Base-by-base conservation (phyloP, 192 early-diverging fungal genomes). In the Entomortierella beljakovae region DNA sequence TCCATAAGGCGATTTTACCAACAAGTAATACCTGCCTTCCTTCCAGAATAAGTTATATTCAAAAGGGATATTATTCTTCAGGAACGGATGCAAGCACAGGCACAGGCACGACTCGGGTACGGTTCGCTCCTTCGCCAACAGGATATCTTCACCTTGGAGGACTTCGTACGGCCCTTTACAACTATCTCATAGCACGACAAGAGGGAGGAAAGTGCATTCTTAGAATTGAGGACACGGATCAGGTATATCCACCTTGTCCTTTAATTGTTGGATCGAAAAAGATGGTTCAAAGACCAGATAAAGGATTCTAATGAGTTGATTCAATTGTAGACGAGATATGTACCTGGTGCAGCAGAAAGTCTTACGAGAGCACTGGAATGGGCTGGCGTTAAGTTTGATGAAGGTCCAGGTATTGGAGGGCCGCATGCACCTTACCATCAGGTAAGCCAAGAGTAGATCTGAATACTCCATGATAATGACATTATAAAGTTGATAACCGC, bases 211-310 rank as follows among this genome's bases (percentile, higher is more conserved):
- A 72, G 25, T 96, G 96, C 82, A 83, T 97, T 55, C 72, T 98
- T 60, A 88, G 97, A 64, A 95, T 98, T 61, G 97, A 98, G 68
- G 97, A 98, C 79, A 98, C 97, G 1, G 97, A 98, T 81, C 84
- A 84, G 68, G 90, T 91, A 79, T 34, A 23, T 13, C 11, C 23
- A 1, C 25, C n/a, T 49, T 43, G 22, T 29, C 48, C 57, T 62
- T 26, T 22, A 5, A n/a, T n/a, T n/a, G n/a, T n/a, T n/a, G n/a
- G n/a, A n/a, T n/a, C n/a, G n/a, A n/a, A n/a, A n/a, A n/a, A n/a
- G n/a, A n/a, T n/a, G n/a, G n/a, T n/a, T n/a, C n/a, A n/a, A n/a
- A n/a, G n/a, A n/a, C n/a, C n/a, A n/a, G n/a, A n/a, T n/a, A n/a
- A n/a, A n/a, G n/a, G 20, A 20, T 46, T 3, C 43, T 46, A 46